Base-by-base conservation (phyloP, 495 filamentous ascomycete species). In the Annulohypoxylon maeteangense region DNA sequence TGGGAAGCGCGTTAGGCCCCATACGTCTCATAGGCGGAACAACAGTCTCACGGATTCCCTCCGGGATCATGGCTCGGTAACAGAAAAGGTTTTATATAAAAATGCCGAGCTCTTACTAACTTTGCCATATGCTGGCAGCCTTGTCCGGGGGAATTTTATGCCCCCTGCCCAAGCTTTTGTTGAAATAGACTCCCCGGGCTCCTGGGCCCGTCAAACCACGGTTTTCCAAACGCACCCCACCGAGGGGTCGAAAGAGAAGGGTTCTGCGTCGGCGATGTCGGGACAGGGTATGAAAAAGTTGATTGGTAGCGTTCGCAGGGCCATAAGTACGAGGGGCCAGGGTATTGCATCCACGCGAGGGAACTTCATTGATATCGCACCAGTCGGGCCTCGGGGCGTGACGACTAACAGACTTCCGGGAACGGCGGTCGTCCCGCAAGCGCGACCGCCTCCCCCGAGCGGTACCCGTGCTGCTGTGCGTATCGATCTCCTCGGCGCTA, bases 301-400 rank as follows among this genome's bases (percentile, higher is more conserved):
- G 2, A 84, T 99, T 48, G 94, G 94, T 0, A 93, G 91, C 67
- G 92, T 98, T 34, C 90, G 92, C 45, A 91, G 95, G 36, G 95
- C 90, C n/a, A 78, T 98, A 53, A 92, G 94, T 71, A 92, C 87
- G 42, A 91, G 88, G 34, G 83, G 79, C 5, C 80, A 76, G 79
- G 86, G 69, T 72, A 79, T 70, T 74, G 82, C 83, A 7, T 80
- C 81, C 3, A 81, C 80, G 1, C 84, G 85, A 34, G 82, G 76
- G n/a, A 78, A 76, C 44, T 81, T 81, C 50, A 81, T 83, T 69
- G 81, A 84, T 61, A 83, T 87, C 27, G 82, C 82, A 31, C 84
- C 84, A 12, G 80, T 86, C 61, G 85, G 85, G 10, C 79, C 85
- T 20, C 78, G 80, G 58, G 84, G 85, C 11, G 83, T 81, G 12